A percentile compares a stretch with the other conserved stretches of the same genome.
Evolutionary conservation across 2,329 filamentous ascomycete species (phyloP).

Genomic region (Didymella keratinophila): DNA sequence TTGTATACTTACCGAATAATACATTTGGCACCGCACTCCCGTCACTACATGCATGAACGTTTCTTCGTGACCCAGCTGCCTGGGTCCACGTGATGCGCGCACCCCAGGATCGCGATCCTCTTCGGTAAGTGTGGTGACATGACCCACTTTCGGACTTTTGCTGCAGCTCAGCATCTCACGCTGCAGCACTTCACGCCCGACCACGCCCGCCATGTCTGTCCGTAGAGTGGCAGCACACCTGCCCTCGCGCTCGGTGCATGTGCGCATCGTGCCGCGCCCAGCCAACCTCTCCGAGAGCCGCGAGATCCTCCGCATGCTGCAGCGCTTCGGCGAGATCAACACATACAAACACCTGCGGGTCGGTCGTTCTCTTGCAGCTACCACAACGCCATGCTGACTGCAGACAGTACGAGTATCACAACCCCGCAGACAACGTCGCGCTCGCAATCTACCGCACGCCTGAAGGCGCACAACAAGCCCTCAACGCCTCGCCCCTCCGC

Average conservation of each 20-base stretch:
- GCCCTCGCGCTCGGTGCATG: constrained; percentile 55
- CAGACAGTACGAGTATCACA: constrained; percentile 54
- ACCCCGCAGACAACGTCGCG: constrained; percentile 52
- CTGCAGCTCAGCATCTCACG: neutral
- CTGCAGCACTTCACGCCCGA: neutral
- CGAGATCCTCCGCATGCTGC: constrained; percentile 57
- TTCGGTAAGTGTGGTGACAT: constrained; percentile 30
- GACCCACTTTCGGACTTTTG: constrained; percentile 26
- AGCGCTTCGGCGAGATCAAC: constrained; percentile 59
- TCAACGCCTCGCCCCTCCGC: constrained; percentile 56
- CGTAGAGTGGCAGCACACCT: constrained; percentile 39
- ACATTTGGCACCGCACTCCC: constrained; percentile 1
- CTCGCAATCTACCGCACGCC: constrained; percentile 57
- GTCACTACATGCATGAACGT: constrained; percentile 6
- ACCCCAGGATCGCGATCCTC: constrained; percentile 23
- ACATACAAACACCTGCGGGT: constrained; percentile 57
- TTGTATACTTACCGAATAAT: constrained; percentile 21
- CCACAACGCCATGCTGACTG: constrained; percentile 1
- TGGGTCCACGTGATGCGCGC: constrained; percentile 30
- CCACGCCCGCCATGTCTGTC: constrained; percentile 37
- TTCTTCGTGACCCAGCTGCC: constrained; percentile 21
- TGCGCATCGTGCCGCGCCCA: constrained; percentile 58
- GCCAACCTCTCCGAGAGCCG: constrained; percentile 59
- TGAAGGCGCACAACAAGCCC: constrained; percentile 51
- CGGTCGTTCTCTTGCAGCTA: constrained; percentile 13